phyloP scores from a whole-genome alignment of 2,329 filamentous ascomycete genomes.

The Sclerotinia glacialis region DNA sequence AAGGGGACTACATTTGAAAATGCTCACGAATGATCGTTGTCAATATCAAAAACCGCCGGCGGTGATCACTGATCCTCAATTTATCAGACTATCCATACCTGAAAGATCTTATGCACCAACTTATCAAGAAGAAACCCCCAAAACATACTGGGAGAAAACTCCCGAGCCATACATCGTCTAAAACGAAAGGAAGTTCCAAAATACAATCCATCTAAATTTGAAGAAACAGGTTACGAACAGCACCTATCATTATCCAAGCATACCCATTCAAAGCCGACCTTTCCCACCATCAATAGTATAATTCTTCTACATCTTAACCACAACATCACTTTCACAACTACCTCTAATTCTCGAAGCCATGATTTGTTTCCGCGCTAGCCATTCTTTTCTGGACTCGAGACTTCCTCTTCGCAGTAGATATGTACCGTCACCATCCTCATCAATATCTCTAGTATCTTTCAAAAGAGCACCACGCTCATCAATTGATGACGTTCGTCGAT shows the following conservation, averaged over 20 bases:
- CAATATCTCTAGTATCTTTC: background rate
- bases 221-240: background rate
- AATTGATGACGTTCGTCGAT: background rate
- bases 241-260: too few species aligned
- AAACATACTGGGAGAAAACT: background rate
- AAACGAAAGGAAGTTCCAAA: background rate
- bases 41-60: background rate
- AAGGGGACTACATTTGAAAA: background rate
- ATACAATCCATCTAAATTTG: background rate
- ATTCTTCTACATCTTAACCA: background rate
- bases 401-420: conserved; percentile 13
- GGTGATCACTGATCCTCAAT: background rate
- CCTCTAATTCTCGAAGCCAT: conserved; percentile 6
- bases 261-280: background rate
- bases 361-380: conserved; percentile 1
- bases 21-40: background rate
- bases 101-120: background rate
- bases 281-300: background rate
- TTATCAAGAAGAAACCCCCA: background rate
- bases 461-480: conserved; percentile 3
- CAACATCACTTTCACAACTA: background rate
- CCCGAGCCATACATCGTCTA: background rate
- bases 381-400: conserved; percentile 15
- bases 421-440: conserved; percentile 8
- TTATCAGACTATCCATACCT: background rate